Conservation (phyloP, 371 early-diverging fungal species). For the Lichtheimia ramosa region DNA sequence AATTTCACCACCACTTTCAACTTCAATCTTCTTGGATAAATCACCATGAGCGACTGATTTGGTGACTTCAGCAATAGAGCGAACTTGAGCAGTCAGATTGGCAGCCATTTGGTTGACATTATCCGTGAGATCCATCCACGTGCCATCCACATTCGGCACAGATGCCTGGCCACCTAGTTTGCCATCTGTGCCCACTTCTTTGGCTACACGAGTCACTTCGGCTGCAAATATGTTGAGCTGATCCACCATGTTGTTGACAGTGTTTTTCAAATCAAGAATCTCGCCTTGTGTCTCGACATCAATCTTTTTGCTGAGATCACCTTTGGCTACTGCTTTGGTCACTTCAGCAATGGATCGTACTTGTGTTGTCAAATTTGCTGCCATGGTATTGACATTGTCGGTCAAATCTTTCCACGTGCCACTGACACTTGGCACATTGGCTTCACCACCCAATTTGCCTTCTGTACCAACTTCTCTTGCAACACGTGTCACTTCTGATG, state of each 20-base stretch:
- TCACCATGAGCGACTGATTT: slow-evolving; percentile 21
- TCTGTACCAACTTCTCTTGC: slow-evolving; percentile 57
- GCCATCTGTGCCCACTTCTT: neutral
- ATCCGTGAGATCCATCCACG: neutral
- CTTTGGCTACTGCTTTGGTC: slow-evolving; percentile 50
- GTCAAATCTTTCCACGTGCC: slow-evolving; percentile 69
- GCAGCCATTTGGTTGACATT: slow-evolving; percentile 1
- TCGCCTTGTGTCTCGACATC: slow-evolving; percentile 63
- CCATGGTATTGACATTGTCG: slow-evolving; percentile 45
- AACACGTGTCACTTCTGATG: slow-evolving; percentile 53
- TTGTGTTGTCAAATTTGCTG: slow-evolving; percentile 7
- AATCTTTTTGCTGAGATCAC: slow-evolving; percentile 57
- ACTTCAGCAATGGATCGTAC: slow-evolving; percentile 53
- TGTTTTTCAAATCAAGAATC: slow-evolving; percentile 62
- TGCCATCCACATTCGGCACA: neutral
- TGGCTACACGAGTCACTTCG: neutral
- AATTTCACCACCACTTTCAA: slow-evolving; percentile 59
- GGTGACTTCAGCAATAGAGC: slow-evolving; percentile 34
- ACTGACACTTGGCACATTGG: slow-evolving; percentile 43
- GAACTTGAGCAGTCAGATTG: neutral
- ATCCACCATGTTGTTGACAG: slow-evolving; percentile 66
- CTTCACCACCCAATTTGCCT: slow-evolving; percentile 49
- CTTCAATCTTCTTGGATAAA: slow-evolving; percentile 18
- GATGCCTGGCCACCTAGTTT: neutral
- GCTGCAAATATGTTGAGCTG: slow-evolving; percentile 33